phyloP scores from a whole-genome alignment of 192 early-diverging fungal genomes.

The Coemansia sp. region DNA sequence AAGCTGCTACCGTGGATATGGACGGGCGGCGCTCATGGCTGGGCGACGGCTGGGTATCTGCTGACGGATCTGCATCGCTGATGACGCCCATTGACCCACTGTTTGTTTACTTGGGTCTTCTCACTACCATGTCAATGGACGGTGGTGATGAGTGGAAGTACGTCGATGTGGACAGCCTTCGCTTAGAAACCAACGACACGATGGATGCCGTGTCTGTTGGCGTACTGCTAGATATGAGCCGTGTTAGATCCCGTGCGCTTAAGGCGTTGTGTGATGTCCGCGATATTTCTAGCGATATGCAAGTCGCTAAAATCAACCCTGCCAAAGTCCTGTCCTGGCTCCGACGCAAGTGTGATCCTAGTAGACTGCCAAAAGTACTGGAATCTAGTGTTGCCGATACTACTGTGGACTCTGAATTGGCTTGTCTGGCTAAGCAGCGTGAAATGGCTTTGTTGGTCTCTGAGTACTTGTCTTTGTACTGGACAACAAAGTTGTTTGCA shows the following conservation, averaged over 20 bases:
- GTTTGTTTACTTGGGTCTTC: constrained; percentile 32
- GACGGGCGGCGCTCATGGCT: constrained; percentile 39
- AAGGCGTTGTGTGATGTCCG: constrained; percentile 24
- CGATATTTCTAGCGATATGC: constrained; percentile 13
- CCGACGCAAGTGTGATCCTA: constrained; percentile 27
- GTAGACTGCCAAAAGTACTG: constrained; percentile 12
- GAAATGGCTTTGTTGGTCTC: constrained; percentile 46
- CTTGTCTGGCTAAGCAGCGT: constrained; percentile 8
- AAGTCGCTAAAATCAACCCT: constrained; percentile 24
- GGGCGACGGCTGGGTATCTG: constrained; percentile 23
- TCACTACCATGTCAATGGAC: constrained; percentile 17
- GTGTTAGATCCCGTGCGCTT: constrained; percentile 8
- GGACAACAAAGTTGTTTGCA: constrained; percentile 18
- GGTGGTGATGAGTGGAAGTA: constrained; percentile 24
- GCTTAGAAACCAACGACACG: constrained; percentile 25
- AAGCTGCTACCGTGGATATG: constrained; percentile 34
- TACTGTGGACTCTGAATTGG: background rate
- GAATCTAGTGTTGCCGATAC: background rate
- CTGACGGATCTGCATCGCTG: constrained; percentile 24
- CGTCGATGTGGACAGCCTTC: constrained; percentile 32
- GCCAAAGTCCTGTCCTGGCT: constrained; percentile 33
- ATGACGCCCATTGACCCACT: constrained; percentile 38
- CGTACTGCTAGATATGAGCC: constrained; percentile 13
- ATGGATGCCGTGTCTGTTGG: constrained; percentile 21
- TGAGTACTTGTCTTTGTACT: constrained; percentile 35